Percentiles rank a stretch among this genome's conserved stretches.
Evolutionary conservation across 2,329 filamentous ascomycete species (phyloP).

Genomic region (Pezicula carpinea): DNA sequence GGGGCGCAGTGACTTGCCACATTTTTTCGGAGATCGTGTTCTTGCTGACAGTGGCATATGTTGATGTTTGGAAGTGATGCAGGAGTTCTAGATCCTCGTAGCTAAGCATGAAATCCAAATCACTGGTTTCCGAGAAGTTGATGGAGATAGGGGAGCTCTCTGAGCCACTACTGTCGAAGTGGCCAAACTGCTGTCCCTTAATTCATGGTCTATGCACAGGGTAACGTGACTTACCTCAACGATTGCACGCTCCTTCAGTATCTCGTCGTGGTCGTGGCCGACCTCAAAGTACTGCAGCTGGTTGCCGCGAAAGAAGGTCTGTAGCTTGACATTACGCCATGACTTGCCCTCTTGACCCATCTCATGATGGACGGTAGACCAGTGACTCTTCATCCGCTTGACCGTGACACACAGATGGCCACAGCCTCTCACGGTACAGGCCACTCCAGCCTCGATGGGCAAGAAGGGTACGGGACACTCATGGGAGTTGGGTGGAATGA

Average conservation of each 20-base stretch:
- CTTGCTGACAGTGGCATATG: constrained; percentile 15
- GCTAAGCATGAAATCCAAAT: background rate
- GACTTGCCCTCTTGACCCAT: constrained; percentile 10
- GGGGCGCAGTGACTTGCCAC: constrained; percentile 31
- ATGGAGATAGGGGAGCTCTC: too few species aligned
- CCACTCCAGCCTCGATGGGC: constrained; percentile 22
- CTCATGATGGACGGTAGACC: constrained; percentile 19
- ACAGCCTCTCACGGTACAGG: constrained; percentile 21
- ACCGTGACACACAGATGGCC: constrained; percentile 24
- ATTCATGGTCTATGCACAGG: background rate
- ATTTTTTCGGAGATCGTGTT: constrained; percentile 10
- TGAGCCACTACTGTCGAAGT: too few species aligned
- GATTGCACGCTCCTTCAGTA: too few species aligned
- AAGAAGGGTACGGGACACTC: constrained; percentile 26
- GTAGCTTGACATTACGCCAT: constrained; percentile 18
- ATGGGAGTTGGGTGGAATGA: constrained; percentile 11
- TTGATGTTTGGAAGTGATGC: constrained; percentile 18
- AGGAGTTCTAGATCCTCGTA: constrained; percentile 13
- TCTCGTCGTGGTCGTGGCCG: background rate
- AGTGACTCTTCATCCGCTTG: constrained; percentile 32
- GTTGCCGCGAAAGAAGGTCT: constrained; percentile 27
- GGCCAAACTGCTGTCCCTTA: background rate
- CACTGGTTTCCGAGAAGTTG: background rate
- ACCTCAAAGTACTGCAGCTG: constrained; percentile 21
- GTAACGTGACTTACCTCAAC: too few species aligned